A percentile compares a stretch with the other conserved stretches of the same genome.
Evolutionary conservation across 1,284 basidiomycete genomes (phyloP).

Genomic region (Amylostereum areolatum): DNA sequence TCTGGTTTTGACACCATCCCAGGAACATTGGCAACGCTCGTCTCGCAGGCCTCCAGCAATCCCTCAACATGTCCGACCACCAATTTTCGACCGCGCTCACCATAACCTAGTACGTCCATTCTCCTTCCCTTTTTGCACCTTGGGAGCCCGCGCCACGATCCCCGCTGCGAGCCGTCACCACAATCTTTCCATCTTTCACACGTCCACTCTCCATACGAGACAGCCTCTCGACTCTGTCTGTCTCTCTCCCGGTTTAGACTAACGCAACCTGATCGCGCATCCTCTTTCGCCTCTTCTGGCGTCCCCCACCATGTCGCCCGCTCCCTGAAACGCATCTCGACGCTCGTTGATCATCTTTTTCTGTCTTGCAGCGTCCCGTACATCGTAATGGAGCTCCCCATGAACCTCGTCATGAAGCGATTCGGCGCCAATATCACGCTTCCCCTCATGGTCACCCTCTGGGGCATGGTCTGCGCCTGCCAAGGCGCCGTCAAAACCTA

Average conservation of each 20-base stretch:
- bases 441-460: slow-evolving; percentile 48
- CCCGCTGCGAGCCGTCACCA: too few species aligned
- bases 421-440: slow-evolving; percentile 53
- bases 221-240: slow-evolving; percentile 1
- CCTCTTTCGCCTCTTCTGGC: too few species aligned
- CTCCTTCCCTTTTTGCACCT: too few species aligned
- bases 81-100: slow-evolving; percentile 23
- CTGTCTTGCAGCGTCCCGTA: slow-evolving; percentile 45
- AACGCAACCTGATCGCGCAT: too few species aligned
- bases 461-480: slow-evolving; percentile 50
- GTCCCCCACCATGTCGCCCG: too few species aligned
- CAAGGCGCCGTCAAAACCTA: slow-evolving; percentile 54
- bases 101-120: slow-evolving; percentile 15
- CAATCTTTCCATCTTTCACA: too few species aligned
- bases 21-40: slow-evolving; percentile 56
- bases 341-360: too few species aligned
- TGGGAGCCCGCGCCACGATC: too few species aligned
- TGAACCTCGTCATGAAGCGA: slow-evolving; percentile 49
- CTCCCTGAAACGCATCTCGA: too few species aligned
- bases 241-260: too few species aligned
- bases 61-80: slow-evolving; percentile 44
- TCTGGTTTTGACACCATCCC: slow-evolving; percentile 18
- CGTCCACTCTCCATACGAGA: not conserved
- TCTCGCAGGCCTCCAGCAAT: slow-evolving; percentile 50
- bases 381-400: slow-evolving; percentile 52